phyloP scores from a whole-genome alignment of 495 filamentous ascomycete species.

The Hypoxylon lienhwacheense region DNA sequence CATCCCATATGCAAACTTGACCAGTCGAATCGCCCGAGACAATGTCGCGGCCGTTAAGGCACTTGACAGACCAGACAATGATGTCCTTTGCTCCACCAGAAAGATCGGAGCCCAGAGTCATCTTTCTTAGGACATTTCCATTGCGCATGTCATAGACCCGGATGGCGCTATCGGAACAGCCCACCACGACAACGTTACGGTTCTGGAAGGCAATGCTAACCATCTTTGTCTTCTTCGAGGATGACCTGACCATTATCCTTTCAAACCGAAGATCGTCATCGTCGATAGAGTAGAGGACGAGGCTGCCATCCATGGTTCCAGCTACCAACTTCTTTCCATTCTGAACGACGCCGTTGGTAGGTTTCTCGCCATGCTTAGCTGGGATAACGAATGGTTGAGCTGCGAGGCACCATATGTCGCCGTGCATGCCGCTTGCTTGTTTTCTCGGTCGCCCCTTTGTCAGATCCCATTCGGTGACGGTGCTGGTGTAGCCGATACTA shows the following conservation, averaged over 20 bases:
- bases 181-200: conserved; percentile 77
- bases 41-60: conserved; percentile 81
- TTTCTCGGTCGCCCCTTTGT: conserved; percentile 71
- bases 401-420: conserved; percentile 94
- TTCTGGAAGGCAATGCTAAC: conserved; percentile 89
- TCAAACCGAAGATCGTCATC: conserved; percentile 76
- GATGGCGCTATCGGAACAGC: conserved; percentile 90
- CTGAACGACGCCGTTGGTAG: conserved; percentile 22
- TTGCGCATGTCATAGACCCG: conserved; percentile 84
- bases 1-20: conserved; percentile 90
- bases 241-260: conserved; percentile 66
- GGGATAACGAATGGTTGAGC: conserved; percentile 66
- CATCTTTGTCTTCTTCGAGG: conserved; percentile 79
- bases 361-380: conserved; percentile 25
- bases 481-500: conserved; percentile 91
- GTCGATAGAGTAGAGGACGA: conserved; percentile 82
- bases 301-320: conserved; percentile 88
- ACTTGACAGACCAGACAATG: conserved; percentile 91
- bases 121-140: conserved; percentile 70
- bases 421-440: conserved; percentile 88
- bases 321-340: conserved; percentile 75
- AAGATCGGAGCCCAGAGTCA: conserved; percentile 80
- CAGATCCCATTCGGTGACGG: conserved; percentile 93
- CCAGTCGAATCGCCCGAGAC: conserved; percentile 94
- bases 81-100: conserved; percentile 76